Base-by-base conservation (phyloP, 768 basidiomycete genomes). In the Mycena floridula region DNA sequence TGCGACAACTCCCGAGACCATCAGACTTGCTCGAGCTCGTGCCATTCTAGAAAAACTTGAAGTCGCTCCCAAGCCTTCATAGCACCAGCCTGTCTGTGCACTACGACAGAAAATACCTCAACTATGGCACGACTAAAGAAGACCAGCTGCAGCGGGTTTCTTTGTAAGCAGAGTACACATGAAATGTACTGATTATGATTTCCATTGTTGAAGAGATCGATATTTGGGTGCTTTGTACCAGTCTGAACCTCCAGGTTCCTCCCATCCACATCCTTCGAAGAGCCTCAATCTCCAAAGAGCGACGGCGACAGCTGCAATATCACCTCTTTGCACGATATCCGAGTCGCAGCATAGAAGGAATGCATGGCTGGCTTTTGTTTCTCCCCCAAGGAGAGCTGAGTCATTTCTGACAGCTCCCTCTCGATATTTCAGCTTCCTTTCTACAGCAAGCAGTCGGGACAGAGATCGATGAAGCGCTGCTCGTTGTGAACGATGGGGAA, bases 241-340 rank as follows among this genome's bases (percentile, higher is more conserved):
- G 4, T 35, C 15, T 7, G 7, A n/a, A n/a, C n/a, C n/a, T n/a
- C n/a, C 7, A 7, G 13, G 13, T 22, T 39, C 47, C 28, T 72
- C 68, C 75, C 76, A 81, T 0, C 69, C 72, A 7, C 63, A 66
- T 2, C 80, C 77, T 54, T 88, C 82, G 72, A 82, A 92, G 77
- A 90, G 80, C 47, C 81, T 69, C 35, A 89, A 47, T 48, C 89
- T 77, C 89, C 89, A 91, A 15, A 91, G 56, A 1, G 89, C 86
- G 35, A 83, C 73, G 0, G 82, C 83, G 11, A 85, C 64, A 5
- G 80, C 72, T 2, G 74, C 79, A 6, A 76, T 65, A 53, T 91
- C 88, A 0, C 72, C 81, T 27, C 79, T 67, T 44, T 59, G 60
- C 15, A 73, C 57, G 0, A 73, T 77, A 21, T 69, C 59, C 12